Evolutionary conservation across 768 basidiomycete genomes (phyloP), one percentile per base, ranked within the genome.

Genomic region (Termitomyces sp.): DNA sequence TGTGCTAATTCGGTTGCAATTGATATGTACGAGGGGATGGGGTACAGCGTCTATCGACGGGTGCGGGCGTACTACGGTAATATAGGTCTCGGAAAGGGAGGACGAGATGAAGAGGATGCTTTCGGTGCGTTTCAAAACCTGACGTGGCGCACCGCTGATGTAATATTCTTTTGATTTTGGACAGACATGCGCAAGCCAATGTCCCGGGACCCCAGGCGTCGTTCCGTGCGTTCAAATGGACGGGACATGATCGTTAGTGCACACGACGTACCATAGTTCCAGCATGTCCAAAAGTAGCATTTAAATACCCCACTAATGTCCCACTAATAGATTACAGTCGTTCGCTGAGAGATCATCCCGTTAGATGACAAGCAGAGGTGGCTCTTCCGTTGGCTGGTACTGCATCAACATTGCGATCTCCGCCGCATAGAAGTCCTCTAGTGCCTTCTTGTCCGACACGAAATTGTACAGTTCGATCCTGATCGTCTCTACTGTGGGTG

Each of bases 31-130:
- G 93, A 98, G 69, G 80, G 85, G 41, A 75, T 98, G 67, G 95
- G 92, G 12, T 99, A 99, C 65, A 92, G 89, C 66, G 93, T 98
- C 13, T 98, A 89, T 72, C 77, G 94, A 27, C 74, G 93, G 60
- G 95, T 99, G 50, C 81, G 86, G 59, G 93, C 94, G 70, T 99
- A 94, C 74, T 94, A 94, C 70, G 86, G 87, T 18, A 83, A 76
- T 60, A 71, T 92, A n/a, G 88, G 88, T 2, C 67, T 82, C 49
- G 92, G 92, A 22, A 86, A 84, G 63, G 85, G 84, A n/a, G 86
- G 84, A 13, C 79, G 82, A 67, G 88, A 91, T 59, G 90, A 94
- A 65, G 92, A 94, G 65, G 91, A 95, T 69, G 93, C 92, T 39
- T 95, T 90, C 69, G 94, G 93, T 94, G 70, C 58, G 87, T 82